Percentiles rank a stretch among this genome's conserved stretches.
phyloP scores from a whole-genome alignment of 2,329 filamentous ascomycete genomes.

The Stemphylium vesicarium region DNA sequence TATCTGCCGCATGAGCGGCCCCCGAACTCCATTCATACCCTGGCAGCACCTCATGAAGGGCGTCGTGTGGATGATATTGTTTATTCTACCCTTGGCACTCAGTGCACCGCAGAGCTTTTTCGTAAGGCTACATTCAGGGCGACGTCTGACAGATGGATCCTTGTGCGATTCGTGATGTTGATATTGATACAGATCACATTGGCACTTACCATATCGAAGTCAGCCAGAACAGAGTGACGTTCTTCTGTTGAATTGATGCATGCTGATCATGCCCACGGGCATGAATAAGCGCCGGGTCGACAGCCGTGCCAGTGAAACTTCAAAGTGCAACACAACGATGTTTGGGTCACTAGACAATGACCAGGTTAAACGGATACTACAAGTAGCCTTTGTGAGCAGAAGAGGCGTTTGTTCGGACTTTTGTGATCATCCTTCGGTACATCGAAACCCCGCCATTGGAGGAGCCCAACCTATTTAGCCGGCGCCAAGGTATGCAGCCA shows the following conservation, averaged over 20 bases:
- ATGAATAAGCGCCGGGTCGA: not conserved
- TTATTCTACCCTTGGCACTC: not conserved
- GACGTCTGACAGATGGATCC: not conserved
- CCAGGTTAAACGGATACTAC: slow-evolving; percentile 17
- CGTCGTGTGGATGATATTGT: not conserved
- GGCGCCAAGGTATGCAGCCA: slow-evolving; percentile 27
- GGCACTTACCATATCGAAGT: not conserved
- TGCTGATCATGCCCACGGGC: slow-evolving; percentile 1
- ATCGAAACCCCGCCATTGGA: slow-evolving; percentile 26
- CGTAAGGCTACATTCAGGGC: not conserved
- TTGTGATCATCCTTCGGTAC: slow-evolving; percentile 21
- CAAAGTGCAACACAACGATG: slow-evolving; percentile 18
- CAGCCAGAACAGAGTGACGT: not conserved
- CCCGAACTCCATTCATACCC: not conserved
- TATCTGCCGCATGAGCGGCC: not conserved
- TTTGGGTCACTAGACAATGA: slow-evolving; percentile 3
- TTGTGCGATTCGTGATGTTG: too few relatives aligned
- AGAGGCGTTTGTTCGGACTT: slow-evolving; percentile 10
- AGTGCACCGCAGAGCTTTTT: not conserved
- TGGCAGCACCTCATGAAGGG: not conserved
- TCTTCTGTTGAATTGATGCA: not conserved
- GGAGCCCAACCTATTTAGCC: slow-evolving; percentile 30
- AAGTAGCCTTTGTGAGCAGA: slow-evolving; percentile 2
- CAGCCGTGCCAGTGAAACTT: slow-evolving; percentile 12
- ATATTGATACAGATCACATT: not conserved